A percentile compares a stretch with the other conserved stretches of the same genome.
These are phyloP conservation scores for Diplodia intermedia DNA, from an alignment of 2,329 filamentous ascomycete genomes.

Conservation along the genomic window DNA sequence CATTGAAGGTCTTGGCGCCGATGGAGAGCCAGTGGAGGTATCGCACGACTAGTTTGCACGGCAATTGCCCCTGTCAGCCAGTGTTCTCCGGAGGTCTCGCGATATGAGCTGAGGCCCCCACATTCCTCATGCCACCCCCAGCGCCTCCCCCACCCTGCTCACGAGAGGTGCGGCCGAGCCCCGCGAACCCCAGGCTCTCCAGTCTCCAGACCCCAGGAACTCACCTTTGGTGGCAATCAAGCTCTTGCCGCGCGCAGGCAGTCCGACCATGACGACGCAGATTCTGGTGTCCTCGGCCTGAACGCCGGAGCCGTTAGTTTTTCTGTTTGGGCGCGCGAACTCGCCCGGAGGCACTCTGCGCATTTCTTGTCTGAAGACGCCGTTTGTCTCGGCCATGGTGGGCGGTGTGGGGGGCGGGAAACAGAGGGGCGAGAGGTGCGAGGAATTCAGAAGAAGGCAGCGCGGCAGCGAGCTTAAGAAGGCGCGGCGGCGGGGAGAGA, in stretches of 20 bases:
- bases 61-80: conserved; percentile 23
- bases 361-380: conserved; percentile 49
- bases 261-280: conserved; percentile 97
- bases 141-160: conserved; percentile 27
- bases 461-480: conserved; percentile 21
- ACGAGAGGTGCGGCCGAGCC: conserved; percentile 26
- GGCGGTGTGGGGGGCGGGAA: neutral
- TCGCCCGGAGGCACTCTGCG: conserved; percentile 52
- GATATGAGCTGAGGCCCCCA: conserved; percentile 25
- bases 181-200: conserved; percentile 25
- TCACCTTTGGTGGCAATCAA: conserved; percentile 96
- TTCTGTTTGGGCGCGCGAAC: conserved; percentile 53
- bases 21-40: conserved; percentile 98
- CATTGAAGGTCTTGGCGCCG: conserved; percentile 93
- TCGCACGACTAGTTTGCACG: conserved; percentile 56
- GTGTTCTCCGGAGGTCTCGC: conserved; percentile 5
- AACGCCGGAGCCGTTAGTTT: conserved; percentile 69
- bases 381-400: conserved; percentile 43
- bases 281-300: conserved; percentile 96
- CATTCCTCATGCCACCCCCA: conserved; percentile 30
- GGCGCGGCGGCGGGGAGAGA: conserved; percentile 25
- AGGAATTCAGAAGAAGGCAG: conserved; percentile 10
- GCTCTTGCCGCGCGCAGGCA: conserved; percentile 95
- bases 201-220: conserved; percentile 38
- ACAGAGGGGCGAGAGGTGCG: neutral